Evolutionary conservation across 1,284 basidiomycete genomes (phyloP).

Genomic region (Waitea zeae): DNA sequence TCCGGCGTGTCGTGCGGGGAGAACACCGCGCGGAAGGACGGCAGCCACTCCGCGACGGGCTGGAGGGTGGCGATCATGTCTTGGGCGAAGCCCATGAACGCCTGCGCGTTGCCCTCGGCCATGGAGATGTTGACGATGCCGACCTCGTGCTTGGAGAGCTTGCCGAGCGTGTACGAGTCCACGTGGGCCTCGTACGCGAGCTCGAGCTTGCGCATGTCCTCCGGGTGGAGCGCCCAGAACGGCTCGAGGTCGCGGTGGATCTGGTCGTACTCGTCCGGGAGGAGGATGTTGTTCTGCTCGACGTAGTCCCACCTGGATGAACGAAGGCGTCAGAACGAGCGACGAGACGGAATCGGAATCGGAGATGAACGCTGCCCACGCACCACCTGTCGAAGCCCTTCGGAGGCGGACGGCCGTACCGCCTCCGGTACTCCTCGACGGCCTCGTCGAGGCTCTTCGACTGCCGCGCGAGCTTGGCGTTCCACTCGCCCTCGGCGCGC

Average conservation of each 20-base stretch:
- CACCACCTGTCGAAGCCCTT: slow-evolving; percentile 33
- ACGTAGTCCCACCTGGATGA: slow-evolving; percentile 30
- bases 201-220: slow-evolving; percentile 21
- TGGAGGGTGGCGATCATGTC: slow-evolving; percentile 12
- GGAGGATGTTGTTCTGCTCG: slow-evolving; percentile 29
- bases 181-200: slow-evolving; percentile 14
- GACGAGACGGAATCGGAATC: not conserved
- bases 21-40: slow-evolving; percentile 13
- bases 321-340: not conserved
- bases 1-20: slow-evolving; percentile 15
- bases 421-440: slow-evolving; percentile 33
- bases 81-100: slow-evolving; percentile 13
- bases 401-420: slow-evolving; percentile 29
- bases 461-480: slow-evolving; percentile 27
- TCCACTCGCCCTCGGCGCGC: slow-evolving; percentile 28
- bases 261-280: slow-evolving; percentile 42
- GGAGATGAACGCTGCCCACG: not conserved
- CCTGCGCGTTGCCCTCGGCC: slow-evolving; percentile 11
- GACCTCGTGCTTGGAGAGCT: slow-evolving; percentile 12
- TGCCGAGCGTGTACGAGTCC: slow-evolving; percentile 20
- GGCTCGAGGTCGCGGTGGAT: slow-evolving; percentile 34
- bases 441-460: slow-evolving; percentile 35
- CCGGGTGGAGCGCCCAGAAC: slow-evolving; percentile 34
- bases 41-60: slow-evolving; percentile 20
- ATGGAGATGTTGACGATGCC: slow-evolving; percentile 16